Evolutionary conservation across 164 flowering plant genomes (phyloP).

Genomic region (Liriodendron chinense): DNA sequence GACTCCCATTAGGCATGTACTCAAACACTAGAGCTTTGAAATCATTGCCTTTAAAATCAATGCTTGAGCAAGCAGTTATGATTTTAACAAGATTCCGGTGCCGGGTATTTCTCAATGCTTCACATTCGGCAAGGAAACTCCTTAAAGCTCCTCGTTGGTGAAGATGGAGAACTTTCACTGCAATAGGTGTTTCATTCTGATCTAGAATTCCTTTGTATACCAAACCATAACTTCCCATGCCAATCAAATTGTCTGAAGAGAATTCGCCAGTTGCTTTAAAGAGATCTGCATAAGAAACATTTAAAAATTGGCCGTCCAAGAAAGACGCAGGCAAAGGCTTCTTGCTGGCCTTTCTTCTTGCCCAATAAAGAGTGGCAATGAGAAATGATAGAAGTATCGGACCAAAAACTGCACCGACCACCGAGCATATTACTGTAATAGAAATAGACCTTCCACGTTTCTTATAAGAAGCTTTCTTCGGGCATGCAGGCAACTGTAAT

Average conservation of each 20-base stretch:
- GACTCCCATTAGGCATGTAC: conserved; percentile 23
- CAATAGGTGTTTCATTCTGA: background rate
- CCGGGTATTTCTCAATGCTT: conserved; percentile 5
- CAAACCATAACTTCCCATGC: conserved; percentile 17
- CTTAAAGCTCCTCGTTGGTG: conserved; percentile 16
- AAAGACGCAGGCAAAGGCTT: background rate
- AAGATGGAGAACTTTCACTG: conserved; percentile 21
- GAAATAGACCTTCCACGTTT: background rate
- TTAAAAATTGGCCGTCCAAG: background rate
- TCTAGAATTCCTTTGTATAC: conserved; percentile 18
- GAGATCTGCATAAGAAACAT: conserved; percentile 18
- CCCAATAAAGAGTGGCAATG: background rate
- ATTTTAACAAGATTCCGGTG: conserved; percentile 20
- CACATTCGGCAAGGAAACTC: conserved; percentile 23
- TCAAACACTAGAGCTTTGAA: conserved; percentile 22
- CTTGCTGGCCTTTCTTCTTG: background rate
- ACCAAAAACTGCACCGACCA: background rate
- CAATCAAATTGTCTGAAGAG: conserved; percentile 12
- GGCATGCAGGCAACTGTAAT: conserved; percentile 11
- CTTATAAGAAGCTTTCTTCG: background rate
- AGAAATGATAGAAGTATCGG: background rate
- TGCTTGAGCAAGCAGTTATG: conserved; percentile 15
- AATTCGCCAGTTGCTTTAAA: conserved; percentile 16
- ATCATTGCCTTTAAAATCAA: conserved; percentile 15
- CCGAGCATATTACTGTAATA: background rate